phyloP scores from a whole-genome alignment of 2,329 filamentous ascomycete species.

The Knufia petricola region DNA sequence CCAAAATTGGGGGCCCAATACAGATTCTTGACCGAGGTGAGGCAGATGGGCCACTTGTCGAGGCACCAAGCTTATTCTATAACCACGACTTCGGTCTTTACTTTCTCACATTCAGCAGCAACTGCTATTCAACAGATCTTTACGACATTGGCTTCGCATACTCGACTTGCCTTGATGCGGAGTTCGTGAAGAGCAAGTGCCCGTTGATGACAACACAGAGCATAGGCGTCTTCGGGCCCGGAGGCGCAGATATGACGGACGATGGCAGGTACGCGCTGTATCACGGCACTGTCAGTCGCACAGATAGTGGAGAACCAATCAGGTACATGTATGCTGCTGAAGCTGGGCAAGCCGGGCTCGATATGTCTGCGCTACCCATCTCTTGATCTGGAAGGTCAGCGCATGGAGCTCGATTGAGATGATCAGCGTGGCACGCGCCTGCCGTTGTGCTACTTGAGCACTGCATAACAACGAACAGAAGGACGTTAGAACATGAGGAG shows the following conservation, averaged over 20 bases:
- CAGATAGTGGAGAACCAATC: neutral
- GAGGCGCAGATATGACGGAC: conserved; percentile 18
- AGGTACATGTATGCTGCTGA: conserved; percentile 9
- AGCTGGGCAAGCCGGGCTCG: neutral
- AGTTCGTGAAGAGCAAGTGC: conserved; percentile 26
- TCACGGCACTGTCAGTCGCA: conserved; percentile 9
- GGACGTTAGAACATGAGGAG: too few relatives aligned
- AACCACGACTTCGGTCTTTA: conserved; percentile 39
- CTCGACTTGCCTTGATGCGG: conserved; percentile 27
- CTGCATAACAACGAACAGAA: too few relatives aligned
- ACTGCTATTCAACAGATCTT: conserved; percentile 52
- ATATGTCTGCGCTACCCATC: neutral
- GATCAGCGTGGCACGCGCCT: too few relatives aligned
- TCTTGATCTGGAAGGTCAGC: neutral
- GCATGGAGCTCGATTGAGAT: neutral
- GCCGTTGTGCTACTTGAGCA: too few relatives aligned
- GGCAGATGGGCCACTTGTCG: conserved; percentile 53
- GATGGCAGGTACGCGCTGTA: conserved; percentile 15
- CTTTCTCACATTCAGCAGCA: conserved; percentile 47
- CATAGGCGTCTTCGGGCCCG: conserved; percentile 12
- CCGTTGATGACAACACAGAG: conserved; percentile 21
- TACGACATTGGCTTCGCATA: conserved; percentile 31
- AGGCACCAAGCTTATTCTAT: conserved; percentile 46
- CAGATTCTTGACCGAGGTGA: conserved; percentile 49
- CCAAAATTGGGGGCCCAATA: conserved; percentile 40